A percentile compares a stretch with the other conserved stretches of the same genome.
These are phyloP conservation scores for Fomes fomentarius DNA, from an alignment of 1,284 basidiomycete species.

Conservation along the genomic window DNA sequence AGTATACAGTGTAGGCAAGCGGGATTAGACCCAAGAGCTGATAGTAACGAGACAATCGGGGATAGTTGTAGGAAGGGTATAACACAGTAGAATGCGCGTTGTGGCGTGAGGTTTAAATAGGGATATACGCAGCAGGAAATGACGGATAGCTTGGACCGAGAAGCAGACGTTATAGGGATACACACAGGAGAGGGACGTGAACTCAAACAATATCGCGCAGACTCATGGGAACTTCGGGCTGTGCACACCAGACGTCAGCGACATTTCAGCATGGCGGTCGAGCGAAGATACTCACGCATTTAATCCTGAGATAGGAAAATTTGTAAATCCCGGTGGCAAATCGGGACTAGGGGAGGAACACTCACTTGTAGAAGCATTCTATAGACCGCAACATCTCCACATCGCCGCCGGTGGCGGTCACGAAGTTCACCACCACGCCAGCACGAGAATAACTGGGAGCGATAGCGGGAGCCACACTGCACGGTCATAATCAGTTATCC, in stretches of 20 bases:
- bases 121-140: constrained; percentile 35
- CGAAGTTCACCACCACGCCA: constrained; percentile 92
- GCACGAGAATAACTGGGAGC: constrained; percentile 80
- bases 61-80: constrained; percentile 63
- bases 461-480: constrained; percentile 79
- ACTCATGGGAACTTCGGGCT: constrained; percentile 88
- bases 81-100: constrained; percentile 47
- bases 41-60: constrained; percentile 71
- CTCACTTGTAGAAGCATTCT: constrained; percentile 94
- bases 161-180: constrained; percentile 72
- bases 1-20: constrained; percentile 71
- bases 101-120: constrained; percentile 49
- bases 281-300: constrained; percentile 69
- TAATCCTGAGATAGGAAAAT: constrained; percentile 59
- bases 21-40: constrained; percentile 49
- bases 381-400: constrained; percentile 97
- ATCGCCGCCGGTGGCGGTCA: constrained; percentile 95
- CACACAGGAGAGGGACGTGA: constrained; percentile 55
- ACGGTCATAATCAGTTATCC: constrained; percentile 8
- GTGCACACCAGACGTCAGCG: constrained; percentile 22
- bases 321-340: constrained; percentile 7
- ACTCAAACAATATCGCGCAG: constrained; percentile 83
- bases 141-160: constrained; percentile 38
- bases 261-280: background rate
- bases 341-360: background rate